These are phyloP conservation scores for Leccinum arenicola DNA, from an alignment of 768 basidiomycete genomes.

Conservation along the genomic window DNA sequence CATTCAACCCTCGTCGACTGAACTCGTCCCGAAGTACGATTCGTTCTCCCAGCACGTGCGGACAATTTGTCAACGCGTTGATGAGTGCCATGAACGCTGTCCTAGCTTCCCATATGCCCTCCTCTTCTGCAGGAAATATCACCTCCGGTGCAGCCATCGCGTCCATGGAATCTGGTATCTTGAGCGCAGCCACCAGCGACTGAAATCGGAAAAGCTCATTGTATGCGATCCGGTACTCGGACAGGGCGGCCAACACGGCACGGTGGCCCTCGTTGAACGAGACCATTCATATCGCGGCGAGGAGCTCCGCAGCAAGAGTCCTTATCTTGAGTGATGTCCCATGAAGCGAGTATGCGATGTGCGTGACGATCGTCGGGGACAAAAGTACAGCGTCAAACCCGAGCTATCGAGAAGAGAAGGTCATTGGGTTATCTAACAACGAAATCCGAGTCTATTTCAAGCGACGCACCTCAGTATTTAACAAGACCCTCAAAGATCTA, in stretches of 20 bases:
- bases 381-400: conserved; percentile 69
- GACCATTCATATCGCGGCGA: conserved; percentile 82
- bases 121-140: conserved; percentile 50
- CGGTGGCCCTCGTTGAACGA: conserved; percentile 69
- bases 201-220: conserved; percentile 82
- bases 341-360: conserved; percentile 71
- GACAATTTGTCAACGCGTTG: conserved; percentile 76
- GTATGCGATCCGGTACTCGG: conserved; percentile 71
- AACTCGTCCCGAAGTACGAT: conserved; percentile 82
- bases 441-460: not conserved
- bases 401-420: conserved; percentile 42
- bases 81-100: conserved; percentile 72
- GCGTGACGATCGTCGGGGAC: conserved; percentile 62
- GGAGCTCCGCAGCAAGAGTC: conserved; percentile 66
- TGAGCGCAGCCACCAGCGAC: conserved; percentile 62
- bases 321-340: conserved; percentile 66
- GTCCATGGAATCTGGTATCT: conserved; percentile 46
- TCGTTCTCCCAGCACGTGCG: conserved; percentile 75
- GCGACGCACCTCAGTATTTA: conserved; percentile 74
- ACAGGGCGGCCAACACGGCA: conserved; percentile 71
- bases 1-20: conserved; percentile 75
- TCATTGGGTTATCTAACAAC: not conserved
- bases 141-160: conserved; percentile 29
- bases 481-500: conserved; percentile 77
- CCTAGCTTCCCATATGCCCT: conserved; percentile 79